Base-by-base conservation (phyloP, 2,329 filamentous ascomycete species). In the Fusarium pseudocircinatum region DNA sequence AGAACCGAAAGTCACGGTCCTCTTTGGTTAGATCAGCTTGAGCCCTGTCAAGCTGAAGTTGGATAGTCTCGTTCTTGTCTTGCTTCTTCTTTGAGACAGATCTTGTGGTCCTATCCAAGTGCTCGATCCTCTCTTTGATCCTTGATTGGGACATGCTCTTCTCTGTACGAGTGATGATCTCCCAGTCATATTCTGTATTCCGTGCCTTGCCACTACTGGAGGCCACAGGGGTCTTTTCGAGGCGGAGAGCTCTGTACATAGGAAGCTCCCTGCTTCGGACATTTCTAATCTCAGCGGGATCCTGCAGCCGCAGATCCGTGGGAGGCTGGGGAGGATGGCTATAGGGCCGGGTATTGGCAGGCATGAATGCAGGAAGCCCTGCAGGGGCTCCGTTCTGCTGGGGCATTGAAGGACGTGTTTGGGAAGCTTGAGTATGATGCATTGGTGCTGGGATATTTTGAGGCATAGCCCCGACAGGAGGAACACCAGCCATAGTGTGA, bases 21-120 rank as follows among this genome's bases (percentile, higher is more conserved):
- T 43, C 42, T 4, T 60, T 40, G 22, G 79, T 75, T 15, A 87
- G 78, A 2, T 79, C 72, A 12, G 81, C 75, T 40, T 82, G 79
- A 0, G 82, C 81, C 16, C 57, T 69, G 60, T 87, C 84, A 14
- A 88, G 73, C 61, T 88, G 86, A 6, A 78, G 77, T 64, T 84
- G 83, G 28, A 87, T 80, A 5, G 76, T 69, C 0, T 79, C 65
- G 7, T 75, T 78, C 32, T 87, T 78, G 1, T 70, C 69, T 7
- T 77, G 77, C 75, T 82, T 83, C 77, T 86, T 88, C 43, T 84
- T 79, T 20, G 74, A 30, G 18, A 84, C 78, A 0, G 77, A 58
- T 14, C 65, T 74, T n/a, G 81, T 81, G 1, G 75, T 72, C 28
- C 60, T 73, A 24, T 84, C 79, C 26, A 88, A 79, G 9, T 80